Percentiles rank a stretch among this genome's conserved stretches.
phyloP scores from a whole-genome alignment of 1,284 basidiomycete species.

The Neolentinus lepideus region DNA sequence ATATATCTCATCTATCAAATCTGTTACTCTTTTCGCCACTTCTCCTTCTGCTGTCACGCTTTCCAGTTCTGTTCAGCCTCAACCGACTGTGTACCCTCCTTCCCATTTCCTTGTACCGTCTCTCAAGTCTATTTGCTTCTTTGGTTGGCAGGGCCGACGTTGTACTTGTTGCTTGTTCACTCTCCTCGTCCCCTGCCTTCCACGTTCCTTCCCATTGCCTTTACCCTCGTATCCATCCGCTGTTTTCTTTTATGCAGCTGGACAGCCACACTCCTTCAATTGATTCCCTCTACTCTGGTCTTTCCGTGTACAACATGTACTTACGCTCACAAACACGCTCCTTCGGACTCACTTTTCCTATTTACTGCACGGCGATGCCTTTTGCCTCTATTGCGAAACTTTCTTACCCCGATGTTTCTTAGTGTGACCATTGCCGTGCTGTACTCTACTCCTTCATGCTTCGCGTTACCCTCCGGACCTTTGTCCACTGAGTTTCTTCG shows the following conservation, averaged over 20 bases:
- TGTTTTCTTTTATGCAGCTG: not conserved
- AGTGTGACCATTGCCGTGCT: not conserved
- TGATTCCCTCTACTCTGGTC: conserved; percentile 2
- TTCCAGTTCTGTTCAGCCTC: not conserved
- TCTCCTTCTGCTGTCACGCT: not conserved
- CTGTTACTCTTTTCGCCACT: not conserved
- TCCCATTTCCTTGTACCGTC: not conserved
- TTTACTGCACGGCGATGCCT: conserved; percentile 4
- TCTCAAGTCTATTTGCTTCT: not conserved
- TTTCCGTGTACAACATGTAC: not conserved
- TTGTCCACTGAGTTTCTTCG: not conserved
- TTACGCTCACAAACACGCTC: conserved; percentile 9
- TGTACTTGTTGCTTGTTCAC: not conserved
- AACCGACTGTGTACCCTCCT: not conserved
- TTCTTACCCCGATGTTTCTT: not conserved
- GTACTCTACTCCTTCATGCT: not conserved
- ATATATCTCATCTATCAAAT: not conserved
- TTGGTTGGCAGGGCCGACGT: conserved; percentile 1
- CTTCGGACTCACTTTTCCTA: not conserved
- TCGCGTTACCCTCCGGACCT: not conserved
- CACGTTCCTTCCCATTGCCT: not conserved
- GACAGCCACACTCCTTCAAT: not conserved
- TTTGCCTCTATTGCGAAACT: conserved; percentile 5
- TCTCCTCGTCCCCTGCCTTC: not conserved
- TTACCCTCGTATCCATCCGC: not conserved